These are phyloP conservation scores for Trametes meyenii DNA, from an alignment of 768 basidiomycete genomes.

Conservation along the genomic window DNA sequence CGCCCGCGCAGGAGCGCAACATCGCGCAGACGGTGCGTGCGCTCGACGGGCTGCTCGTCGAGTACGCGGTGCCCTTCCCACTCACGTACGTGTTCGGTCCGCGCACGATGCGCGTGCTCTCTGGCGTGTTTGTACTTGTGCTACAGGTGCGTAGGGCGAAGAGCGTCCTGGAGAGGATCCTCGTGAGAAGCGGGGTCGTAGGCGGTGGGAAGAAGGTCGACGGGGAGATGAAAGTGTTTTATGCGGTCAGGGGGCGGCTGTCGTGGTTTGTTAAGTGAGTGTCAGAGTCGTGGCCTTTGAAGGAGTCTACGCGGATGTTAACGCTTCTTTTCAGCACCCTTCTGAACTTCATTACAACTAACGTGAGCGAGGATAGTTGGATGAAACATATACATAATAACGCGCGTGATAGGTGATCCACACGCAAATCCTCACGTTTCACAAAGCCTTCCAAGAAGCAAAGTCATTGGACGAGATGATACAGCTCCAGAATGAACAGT, in stretches of 20 bases:
- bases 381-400: neutral
- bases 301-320: neutral
- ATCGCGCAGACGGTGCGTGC: slow-evolving; percentile 60
- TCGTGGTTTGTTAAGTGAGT: slow-evolving; percentile 87
- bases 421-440: slow-evolving; percentile 61
- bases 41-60: slow-evolving; percentile 68
- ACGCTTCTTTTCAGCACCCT: slow-evolving; percentile 48
- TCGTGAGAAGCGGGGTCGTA: slow-evolving; percentile 56
- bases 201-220: slow-evolving; percentile 26
- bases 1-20: slow-evolving; percentile 45
- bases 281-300: slow-evolving; percentile 33
- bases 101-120: slow-evolving; percentile 56
- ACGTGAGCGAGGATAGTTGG: slow-evolving; percentile 46
- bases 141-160: slow-evolving; percentile 78
- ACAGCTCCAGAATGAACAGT: slow-evolving; percentile 69
- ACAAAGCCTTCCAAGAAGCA: slow-evolving; percentile 52
- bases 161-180: slow-evolving; percentile 65
- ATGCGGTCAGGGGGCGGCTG: slow-evolving; percentile 73
- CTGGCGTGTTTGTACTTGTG: slow-evolving; percentile 69
- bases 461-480: slow-evolving; percentile 81
- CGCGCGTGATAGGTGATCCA: slow-evolving; percentile 60
- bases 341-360: slow-evolving; percentile 71
- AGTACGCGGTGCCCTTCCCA: slow-evolving; percentile 83
- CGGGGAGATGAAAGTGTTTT: slow-evolving; percentile 67
- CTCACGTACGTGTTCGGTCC: slow-evolving; percentile 77